phyloP scores from a whole-genome alignment of 2,329 filamentous ascomycete species.

The Harringtonia aguacate region DNA sequence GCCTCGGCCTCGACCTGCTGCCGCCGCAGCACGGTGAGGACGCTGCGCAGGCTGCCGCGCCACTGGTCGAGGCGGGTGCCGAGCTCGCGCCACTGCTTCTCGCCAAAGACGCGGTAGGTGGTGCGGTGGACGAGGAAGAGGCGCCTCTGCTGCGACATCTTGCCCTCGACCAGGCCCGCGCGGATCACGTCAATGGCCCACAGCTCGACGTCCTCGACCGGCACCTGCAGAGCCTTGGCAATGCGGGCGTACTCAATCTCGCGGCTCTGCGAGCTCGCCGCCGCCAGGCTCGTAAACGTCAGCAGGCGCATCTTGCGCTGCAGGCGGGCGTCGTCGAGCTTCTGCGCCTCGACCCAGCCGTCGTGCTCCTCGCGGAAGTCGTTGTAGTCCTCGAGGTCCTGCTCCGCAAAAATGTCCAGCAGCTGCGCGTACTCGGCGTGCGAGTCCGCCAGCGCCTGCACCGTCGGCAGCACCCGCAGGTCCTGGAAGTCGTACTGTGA shows the following conservation, averaged over 20 bases:
- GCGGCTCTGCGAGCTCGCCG: conserved; percentile 70
- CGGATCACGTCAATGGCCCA: conserved; percentile 99
- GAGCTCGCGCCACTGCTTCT: conserved; percentile 97
- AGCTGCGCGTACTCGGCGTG: conserved; percentile 82
- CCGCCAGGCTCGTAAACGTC: conserved; percentile 82
- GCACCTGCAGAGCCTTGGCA: conserved; percentile 73
- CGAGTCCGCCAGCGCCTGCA: conserved; percentile 78
- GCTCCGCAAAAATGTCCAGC: conserved; percentile 88
- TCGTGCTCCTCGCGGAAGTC: conserved; percentile 91
- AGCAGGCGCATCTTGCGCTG: conserved; percentile 94
- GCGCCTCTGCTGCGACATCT: conserved; percentile 83
- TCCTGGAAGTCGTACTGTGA: conserved; percentile 65
- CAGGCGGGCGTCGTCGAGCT: conserved; percentile 61
- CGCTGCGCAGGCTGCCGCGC: conserved; percentile 69
- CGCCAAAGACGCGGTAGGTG: conserved; percentile 92
- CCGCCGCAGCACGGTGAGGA: conserved; percentile 65
- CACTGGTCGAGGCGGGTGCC: conserved; percentile 84
- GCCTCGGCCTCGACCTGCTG: conserved; percentile 72
- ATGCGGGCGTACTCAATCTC: conserved; percentile 85
- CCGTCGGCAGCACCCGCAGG: conserved; percentile 67
- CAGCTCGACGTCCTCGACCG: conserved; percentile 79
- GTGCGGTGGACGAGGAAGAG: conserved; percentile 94
- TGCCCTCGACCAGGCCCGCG: conserved; percentile 89
- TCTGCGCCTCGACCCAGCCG: conserved; percentile 69
- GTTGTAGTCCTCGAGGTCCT: conserved; percentile 89